Evolutionary conservation across 305 asterid genomes (phyloP).

Genomic region (Withania somnifera): DNA sequence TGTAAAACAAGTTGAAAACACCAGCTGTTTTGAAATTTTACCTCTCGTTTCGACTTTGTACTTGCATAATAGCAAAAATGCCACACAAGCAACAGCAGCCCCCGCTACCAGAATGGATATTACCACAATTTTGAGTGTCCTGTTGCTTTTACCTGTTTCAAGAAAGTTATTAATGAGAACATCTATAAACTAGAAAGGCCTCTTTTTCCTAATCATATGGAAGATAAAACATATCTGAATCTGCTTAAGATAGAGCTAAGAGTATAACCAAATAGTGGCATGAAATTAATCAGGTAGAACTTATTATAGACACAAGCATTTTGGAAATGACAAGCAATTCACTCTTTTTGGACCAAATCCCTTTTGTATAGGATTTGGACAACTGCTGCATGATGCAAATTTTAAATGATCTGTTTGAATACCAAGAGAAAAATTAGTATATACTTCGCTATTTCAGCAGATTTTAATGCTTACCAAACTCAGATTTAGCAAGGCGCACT

Average conservation of each 20-base stretch:
- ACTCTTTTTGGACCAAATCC: neutral
- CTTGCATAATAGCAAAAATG: constrained; percentile 32
- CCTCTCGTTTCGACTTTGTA: constrained; percentile 24
- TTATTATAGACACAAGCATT: too few species aligned
- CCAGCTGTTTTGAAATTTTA: constrained; percentile 2
- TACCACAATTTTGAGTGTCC: constrained; percentile 15
- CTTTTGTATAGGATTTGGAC: neutral
- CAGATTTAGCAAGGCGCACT: constrained; percentile 50
- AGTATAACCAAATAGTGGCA: too few species aligned
- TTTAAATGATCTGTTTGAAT: neutral
- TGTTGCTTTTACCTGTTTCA: constrained; percentile 24
- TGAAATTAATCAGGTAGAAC: too few species aligned
- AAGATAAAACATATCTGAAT: neutral
- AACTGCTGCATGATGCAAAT: neutral
- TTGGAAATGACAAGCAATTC: neutral
- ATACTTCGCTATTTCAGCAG: neutral
- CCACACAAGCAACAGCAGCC: constrained; percentile 4
- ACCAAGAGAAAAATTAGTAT: neutral
- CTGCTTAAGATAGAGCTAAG: neutral
- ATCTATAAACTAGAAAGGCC: neutral
- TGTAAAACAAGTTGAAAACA: neutral
- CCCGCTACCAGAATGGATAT: constrained; percentile 4
- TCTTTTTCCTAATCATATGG: neutral
- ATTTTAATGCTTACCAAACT: constrained; percentile 27
- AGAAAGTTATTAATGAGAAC: neutral